A percentile compares a stretch with the other conserved stretches of the same genome.
phyloP scores from a whole-genome alignment of 257 asterid genomes.

The Jacaranda mimosifolia region DNA sequence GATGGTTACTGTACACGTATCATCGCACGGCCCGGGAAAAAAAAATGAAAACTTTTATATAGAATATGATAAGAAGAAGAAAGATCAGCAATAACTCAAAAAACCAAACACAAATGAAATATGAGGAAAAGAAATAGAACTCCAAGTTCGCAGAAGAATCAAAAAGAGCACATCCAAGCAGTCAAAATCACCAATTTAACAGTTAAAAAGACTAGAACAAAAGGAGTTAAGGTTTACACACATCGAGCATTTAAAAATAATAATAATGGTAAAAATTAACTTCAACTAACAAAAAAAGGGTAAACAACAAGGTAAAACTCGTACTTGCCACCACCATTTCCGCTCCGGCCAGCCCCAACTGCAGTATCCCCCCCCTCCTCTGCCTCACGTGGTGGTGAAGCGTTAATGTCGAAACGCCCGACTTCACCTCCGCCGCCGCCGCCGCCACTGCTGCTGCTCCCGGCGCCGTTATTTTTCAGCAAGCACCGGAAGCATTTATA shows the following conservation, averaged over 20 bases:
- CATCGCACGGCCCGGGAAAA: no score
- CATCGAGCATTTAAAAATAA: conserved; percentile 32
- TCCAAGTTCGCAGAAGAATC: neutral
- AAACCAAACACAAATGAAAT: conserved; percentile 1
- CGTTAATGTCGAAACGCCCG: conserved; percentile 73
- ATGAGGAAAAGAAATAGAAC: neutral
- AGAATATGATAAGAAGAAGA: neutral
- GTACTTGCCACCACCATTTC: conserved; percentile 63
- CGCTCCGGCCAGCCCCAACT: conserved; percentile 43
- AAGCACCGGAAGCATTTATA: conserved; percentile 77
- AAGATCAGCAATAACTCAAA: conserved; percentile 16
- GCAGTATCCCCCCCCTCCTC: conserved; percentile 60
- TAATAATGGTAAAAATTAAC: conserved; percentile 20
- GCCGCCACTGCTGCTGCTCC: conserved; percentile 28
- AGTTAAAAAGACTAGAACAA: neutral
- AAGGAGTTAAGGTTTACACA: conserved; percentile 5
- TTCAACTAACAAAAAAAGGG: neutral
- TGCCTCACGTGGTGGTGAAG: conserved; percentile 77
- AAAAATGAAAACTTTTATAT: neutral
- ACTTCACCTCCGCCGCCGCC: conserved; percentile 43
- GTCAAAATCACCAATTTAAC: conserved; percentile 8
- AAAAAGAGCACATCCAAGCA: conserved; percentile 12
- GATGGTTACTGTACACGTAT: no score
- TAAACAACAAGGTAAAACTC: conserved; percentile 37
- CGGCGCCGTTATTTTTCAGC: conserved; percentile 36